These are phyloP conservation scores for Cystofilobasidium ferigula DNA, from an alignment of 768 basidiomycete species.

Conservation along the genomic window DNA sequence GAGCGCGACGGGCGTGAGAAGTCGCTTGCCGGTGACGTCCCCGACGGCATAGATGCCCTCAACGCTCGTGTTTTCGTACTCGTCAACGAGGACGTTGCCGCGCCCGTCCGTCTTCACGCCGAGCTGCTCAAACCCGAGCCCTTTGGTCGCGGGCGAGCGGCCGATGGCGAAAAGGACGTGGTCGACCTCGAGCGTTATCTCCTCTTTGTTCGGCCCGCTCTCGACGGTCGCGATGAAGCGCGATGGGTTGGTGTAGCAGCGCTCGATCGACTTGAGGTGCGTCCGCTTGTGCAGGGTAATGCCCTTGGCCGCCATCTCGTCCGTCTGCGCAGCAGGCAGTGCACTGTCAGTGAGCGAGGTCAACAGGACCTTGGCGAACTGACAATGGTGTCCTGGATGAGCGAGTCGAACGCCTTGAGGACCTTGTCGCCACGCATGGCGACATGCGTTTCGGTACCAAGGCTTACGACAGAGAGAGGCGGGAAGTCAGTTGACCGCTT, in stretches of 20 bases:
- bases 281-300: slow-evolving; percentile 3
- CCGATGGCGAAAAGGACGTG: slow-evolving; percentile 13
- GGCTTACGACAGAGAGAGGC: slow-evolving; percentile 70
- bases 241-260: neutral
- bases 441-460: slow-evolving; percentile 9
- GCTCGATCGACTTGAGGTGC: neutral
- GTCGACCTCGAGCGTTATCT: neutral
- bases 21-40: slow-evolving; percentile 9
- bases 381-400: slow-evolving; percentile 11
- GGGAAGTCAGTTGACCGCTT: slow-evolving; percentile 39
- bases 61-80: slow-evolving; percentile 11
- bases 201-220: neutral
- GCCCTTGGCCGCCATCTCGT: neutral
- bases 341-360: neutral
- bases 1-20: slow-evolving; percentile 15
- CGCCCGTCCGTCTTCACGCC: neutral
- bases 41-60: slow-evolving; percentile 9
- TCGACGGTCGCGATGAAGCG: neutral
- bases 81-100: slow-evolving; percentile 6
- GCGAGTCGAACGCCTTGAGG: slow-evolving; percentile 4
- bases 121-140: slow-evolving; percentile 9
- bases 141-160: neutral
- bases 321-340: neutral
- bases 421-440: slow-evolving; percentile 6
- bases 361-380: neutral